Base-by-base conservation (phyloP, 1,284 basidiomycete genomes). In the Irpex sp. region DNA sequence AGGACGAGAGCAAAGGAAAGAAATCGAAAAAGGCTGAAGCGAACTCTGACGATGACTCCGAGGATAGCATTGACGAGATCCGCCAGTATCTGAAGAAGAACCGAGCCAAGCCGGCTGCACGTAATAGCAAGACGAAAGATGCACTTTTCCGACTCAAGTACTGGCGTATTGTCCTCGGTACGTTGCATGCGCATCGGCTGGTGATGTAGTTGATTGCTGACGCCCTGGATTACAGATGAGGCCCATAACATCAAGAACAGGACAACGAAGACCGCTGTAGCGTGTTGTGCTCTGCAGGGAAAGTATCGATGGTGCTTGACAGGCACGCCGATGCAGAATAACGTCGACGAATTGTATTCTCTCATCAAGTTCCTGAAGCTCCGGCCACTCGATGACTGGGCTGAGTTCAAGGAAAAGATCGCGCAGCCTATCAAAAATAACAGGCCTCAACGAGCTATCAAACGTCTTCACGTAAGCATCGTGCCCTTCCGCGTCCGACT, bases 211-310 rank as follows among this genome's bases (percentile, higher is more conserved):
- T 43, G 51, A 55, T 26, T 43, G 46, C 35, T 17, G 17, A 50
- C 49, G 11, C 15, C 17, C 9, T 51, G 9, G 9, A 13, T 8
- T 35, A 54, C 62, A 94, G 95, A 98, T 71, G 97, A 99, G 74
- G 97, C 97, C 0, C 97, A 99, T 72, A 95, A 93, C 70, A 98
- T 99, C 80, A 98, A 98, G 83, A 97, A 98, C 71, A 81, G 87
- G 63, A 90, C 84, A 37, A 94, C 96, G 0, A 93, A 95, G 73
- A 83, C 85, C 35, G 89, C 93, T 0, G 81, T 88, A 50, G 95
- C 94, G 0, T 96, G 95, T 64, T 93, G 86, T 63, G 90, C 83
- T 1, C 80, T 99, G 8, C 77, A 88, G 43, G 84, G 85, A 9
- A 93, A 92, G 72, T 95, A 85, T 72, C 83, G 93, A 55, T 97